Base-by-base conservation (phyloP, 768 basidiomycete genomes). In the Suillus cothurnatus region DNA sequence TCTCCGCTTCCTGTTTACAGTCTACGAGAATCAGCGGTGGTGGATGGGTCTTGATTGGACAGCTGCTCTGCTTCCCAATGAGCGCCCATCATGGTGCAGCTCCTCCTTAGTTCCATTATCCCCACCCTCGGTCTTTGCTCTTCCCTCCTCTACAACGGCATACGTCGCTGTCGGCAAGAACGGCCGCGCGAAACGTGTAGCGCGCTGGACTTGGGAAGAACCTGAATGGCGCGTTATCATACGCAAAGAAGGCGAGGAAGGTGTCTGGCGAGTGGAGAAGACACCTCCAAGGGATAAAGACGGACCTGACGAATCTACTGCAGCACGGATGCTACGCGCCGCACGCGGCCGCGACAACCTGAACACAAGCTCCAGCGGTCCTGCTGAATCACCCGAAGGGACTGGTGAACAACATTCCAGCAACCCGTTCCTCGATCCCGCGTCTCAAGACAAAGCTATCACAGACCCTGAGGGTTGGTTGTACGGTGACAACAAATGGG, bases 1-100 rank as follows among this genome's bases (percentile, higher is more conserved):
- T 21, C 77, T 91, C 38, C 88, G 91, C 26, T 95, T 96, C 80
- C 83, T 92, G 56, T 96, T 96, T 72, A 93, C 90, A n/a, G 78
- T 96, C 14, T 90, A 93, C 73, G 95, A 97, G 76, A 97, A 97
- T 77, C 95, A 97, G 78, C 85, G 95, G 7, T 97, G 95, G 95
- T 98, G 95, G 95, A 88, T 98, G 86, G 95, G 92, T 15, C 85
- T 98, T 52, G 95, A 97, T 77, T 98, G 93, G 93, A 97, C 95
- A 2, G 91, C 93, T 4, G 94, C 95, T 1, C 85, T 98, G 9
- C 85, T 97, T 19, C 95, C 95, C 0, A 86, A 86, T 21, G 95
- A 98, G 72, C 88, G 95, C 6, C 94, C 95, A 0, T 92, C 93
- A 1, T 98, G 95, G 95, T 94, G 80, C 81, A 77, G 84, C 84